Conservation (phyloP, 2,329 filamentous ascomycete genomes). For the Colletotrichum agaves region DNA sequence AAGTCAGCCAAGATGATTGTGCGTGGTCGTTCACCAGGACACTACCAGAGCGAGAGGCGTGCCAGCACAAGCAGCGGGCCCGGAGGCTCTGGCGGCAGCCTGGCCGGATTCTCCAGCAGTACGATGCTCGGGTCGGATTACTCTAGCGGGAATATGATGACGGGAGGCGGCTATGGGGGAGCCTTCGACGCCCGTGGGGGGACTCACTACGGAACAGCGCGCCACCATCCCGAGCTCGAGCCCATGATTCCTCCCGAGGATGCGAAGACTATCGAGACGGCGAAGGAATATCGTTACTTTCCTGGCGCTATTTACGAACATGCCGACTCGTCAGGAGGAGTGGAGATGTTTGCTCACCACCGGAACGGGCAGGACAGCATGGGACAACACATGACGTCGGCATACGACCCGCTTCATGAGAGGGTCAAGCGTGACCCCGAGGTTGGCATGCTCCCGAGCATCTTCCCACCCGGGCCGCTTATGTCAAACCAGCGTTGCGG, state of each 20-base stretch:
- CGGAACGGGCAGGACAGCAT: conserved; percentile 47
- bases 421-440: conserved; percentile 62
- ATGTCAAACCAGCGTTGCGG: conserved; percentile 55
- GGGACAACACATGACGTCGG: conserved; percentile 46
- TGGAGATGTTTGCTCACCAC: conserved; percentile 62
- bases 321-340: conserved; percentile 47
- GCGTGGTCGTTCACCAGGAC: conserved; percentile 84
- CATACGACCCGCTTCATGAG: conserved; percentile 44
- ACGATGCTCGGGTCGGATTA: conserved; percentile 54
- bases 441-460: conserved; percentile 55
- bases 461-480: conserved; percentile 56
- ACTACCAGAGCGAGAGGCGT: conserved; percentile 78
- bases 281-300: conserved; percentile 67
- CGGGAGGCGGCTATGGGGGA: conserved; percentile 50
- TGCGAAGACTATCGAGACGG: conserved; percentile 58
- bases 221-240: conserved; percentile 63
- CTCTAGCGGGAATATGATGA: conserved; percentile 50
- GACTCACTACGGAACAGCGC: conserved; percentile 53
- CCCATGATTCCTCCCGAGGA: conserved; percentile 63
- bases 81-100: conserved; percentile 71
- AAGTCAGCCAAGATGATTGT: conserved; percentile 87
- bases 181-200: conserved; percentile 54
- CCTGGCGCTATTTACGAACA: conserved; percentile 62
- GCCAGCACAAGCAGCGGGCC: conserved; percentile 76
- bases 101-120: conserved; percentile 59